Evolutionary conservation across 2,329 filamentous ascomycete species (phyloP).

Genomic region (Sporothrix luriei): DNA sequence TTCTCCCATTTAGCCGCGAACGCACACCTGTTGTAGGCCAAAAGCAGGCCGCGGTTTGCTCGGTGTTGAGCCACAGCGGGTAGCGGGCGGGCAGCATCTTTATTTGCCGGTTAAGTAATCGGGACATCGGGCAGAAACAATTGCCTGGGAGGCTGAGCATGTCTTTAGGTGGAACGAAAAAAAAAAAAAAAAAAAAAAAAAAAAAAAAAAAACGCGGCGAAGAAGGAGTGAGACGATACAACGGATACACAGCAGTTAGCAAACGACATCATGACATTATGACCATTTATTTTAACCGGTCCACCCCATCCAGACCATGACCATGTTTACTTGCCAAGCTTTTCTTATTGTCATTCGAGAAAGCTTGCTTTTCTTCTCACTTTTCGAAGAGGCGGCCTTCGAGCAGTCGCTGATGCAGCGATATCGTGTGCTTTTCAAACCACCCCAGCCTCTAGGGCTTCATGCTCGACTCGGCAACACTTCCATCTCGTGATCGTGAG

Average conservation of each 20-base stretch:
- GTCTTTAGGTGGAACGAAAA: not conserved
- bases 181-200: not conserved
- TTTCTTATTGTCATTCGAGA: slow-evolving; percentile 4
- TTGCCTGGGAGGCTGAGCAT: not conserved
- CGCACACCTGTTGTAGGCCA: not conserved
- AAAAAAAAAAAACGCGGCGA: not conserved
- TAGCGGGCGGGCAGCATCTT: not conserved
- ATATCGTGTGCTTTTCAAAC: not conserved
- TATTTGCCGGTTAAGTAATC: slow-evolving; percentile 14
- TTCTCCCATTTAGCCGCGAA: slow-evolving; percentile 9
- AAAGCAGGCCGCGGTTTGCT: not conserved
- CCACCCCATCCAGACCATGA: no score
- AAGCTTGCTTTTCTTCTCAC: no score
- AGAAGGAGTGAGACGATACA: not conserved
- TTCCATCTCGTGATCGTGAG: not conserved
- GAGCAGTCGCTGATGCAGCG: no score
- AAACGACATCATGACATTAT: slow-evolving; percentile 19
- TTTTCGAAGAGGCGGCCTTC: no score
- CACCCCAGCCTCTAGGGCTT: not conserved
- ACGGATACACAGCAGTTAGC: not conserved
- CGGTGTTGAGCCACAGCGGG: not conserved
- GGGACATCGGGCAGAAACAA: slow-evolving; percentile 1
- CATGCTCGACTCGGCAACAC: not conserved
- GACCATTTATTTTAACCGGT: not conserved
- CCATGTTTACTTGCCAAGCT: not conserved